phyloP scores from a whole-genome alignment of 805 yeast species.

The Dipodascus albidus region DNA sequence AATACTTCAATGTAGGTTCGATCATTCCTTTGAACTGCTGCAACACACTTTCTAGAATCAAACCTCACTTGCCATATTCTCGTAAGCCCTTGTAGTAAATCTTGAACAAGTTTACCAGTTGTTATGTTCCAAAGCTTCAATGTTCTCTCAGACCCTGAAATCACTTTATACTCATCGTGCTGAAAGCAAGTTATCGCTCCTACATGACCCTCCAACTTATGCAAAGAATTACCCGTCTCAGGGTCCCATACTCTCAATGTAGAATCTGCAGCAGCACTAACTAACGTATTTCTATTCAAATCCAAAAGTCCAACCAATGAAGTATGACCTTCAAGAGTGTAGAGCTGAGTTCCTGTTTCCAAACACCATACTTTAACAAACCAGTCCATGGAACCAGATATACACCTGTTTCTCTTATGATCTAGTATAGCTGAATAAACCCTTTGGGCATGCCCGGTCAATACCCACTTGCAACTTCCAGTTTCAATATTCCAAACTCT shows the following conservation, averaged over 20 bases:
- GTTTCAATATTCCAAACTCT: conserved; percentile 85
- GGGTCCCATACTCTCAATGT: conserved; percentile 92
- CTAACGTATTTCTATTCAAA: conserved; percentile 61
- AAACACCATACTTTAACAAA: conserved; percentile 86
- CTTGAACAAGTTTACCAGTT: conserved; percentile 62
- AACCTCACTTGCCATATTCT: conserved; percentile 93
- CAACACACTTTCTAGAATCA: conserved; percentile 73
- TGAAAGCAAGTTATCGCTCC: conserved; percentile 90
- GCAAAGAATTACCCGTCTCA: conserved; percentile 48
- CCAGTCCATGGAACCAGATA: conserved; percentile 86
- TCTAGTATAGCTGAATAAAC: conserved; percentile 87
- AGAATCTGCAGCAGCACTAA: conserved; percentile 94
- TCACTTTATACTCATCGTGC: conserved; percentile 71
- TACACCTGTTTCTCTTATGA: conserved; percentile 62
- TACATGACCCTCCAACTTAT: conserved; percentile 65
- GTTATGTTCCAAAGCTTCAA: conserved; percentile 79
- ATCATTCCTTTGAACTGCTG: conserved; percentile 71
- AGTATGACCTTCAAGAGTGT: conserved; percentile 75
- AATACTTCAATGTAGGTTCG: conserved; percentile 72
- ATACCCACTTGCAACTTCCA: conserved; percentile 58
- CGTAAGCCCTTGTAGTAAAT: conserved; percentile 64
- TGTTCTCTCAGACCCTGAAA: conserved; percentile 83
- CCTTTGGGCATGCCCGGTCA: conserved; percentile 76
- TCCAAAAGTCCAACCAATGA: conserved; percentile 82
- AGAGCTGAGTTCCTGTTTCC: conserved; percentile 55